Evolutionary conservation across 441 rosid species (phyloP).

Genomic region (Pelargonium exstipulatum): DNA sequence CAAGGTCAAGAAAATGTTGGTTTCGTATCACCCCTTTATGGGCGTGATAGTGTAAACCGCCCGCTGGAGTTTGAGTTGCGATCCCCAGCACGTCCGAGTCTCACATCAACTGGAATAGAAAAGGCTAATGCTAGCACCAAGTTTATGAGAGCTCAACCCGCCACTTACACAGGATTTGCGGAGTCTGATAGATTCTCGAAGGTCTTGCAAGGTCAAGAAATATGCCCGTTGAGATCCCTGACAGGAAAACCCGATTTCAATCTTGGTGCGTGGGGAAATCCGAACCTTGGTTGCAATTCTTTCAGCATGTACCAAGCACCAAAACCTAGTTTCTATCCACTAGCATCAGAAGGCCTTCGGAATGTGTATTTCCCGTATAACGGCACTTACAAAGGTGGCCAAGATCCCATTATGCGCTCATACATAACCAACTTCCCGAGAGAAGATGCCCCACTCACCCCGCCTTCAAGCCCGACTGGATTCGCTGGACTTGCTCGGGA

Average conservation of each 20-base stretch:
- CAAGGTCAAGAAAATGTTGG: constrained; percentile 99
- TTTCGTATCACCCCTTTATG: constrained; percentile 57
- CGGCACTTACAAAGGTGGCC: constrained; percentile 29
- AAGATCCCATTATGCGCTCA: constrained; percentile 30
- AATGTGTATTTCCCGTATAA: constrained; percentile 41
- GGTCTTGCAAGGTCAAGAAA: constrained; percentile 99
- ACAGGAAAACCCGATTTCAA: constrained; percentile 51
- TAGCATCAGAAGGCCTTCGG: constrained; percentile 38
- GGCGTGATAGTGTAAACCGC: constrained; percentile 53
- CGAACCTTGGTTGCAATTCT: constrained; percentile 33
- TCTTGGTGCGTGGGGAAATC: constrained; percentile 45
- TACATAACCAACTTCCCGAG: constrained; percentile 38
- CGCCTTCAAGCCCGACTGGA: constrained; percentile 21
- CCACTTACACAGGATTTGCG: constrained; percentile 46
- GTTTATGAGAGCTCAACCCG: constrained; percentile 37
- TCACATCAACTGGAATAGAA: constrained; percentile 37
- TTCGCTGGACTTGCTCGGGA: constrained; percentile 23
- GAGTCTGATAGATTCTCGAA: constrained; percentile 58
- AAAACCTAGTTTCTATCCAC: constrained; percentile 42
- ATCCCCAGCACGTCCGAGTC: constrained; percentile 48
- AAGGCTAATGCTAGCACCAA: constrained; percentile 35
- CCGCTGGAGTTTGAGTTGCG: constrained; percentile 59
- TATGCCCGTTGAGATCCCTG: constrained; percentile 62
- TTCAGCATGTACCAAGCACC: constrained; percentile 43
- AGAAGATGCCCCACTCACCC: constrained; percentile 34